Base-by-base conservation (phyloP, 768 basidiomycete species). In the Myochromella boudieri region DNA sequence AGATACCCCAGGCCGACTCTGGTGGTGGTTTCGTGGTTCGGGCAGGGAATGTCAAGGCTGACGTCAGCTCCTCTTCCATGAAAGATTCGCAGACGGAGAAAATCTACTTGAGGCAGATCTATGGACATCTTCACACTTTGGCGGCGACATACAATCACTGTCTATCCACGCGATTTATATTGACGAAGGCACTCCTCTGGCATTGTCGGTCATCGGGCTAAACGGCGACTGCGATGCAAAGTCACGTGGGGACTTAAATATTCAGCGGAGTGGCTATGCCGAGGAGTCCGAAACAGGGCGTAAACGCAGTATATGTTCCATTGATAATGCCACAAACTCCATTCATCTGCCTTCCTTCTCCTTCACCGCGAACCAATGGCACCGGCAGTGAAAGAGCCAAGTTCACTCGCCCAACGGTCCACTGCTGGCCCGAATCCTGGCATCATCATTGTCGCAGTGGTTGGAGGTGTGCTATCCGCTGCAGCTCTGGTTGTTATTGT, bases 181-280 rank as follows among this genome's bases (percentile, higher is more conserved):
- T n/a, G n/a, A n/a, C n/a, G n/a, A n/a, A n/a, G n/a, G n/a, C n/a
- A n/a, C n/a, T n/a, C n/a, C 6, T 10, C 25, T 26, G 39, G 8
- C 21, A 18, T 42, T 42, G 15, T 20, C 45, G 45, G 27, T 8
- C 33, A 45, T 12, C 44, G 33, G 33, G 11, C 15, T 14, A 2
- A 15, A 24, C 32, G 42, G 22, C 31, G 31, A 34, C n/a, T 8
- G 12, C 40, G 28, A 12, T 28, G 40, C 31, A 24, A 21, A n/a
- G 14, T 42, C 46, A 42, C 46, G 46, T 47, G 39, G 26, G 22
- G n/a, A 3, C n/a, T n/a, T n/a, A n/a, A n/a, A n/a, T n/a, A n/a
- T n/a, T n/a, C n/a, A n/a, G n/a, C 24, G 45, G 52, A n/a, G 41
- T 39, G 41, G 52, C 44, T 49, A 34, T 50, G 48, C 38, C 48